Evolutionary conservation across 495 filamentous ascomycete genomes (phyloP).

Genomic region (Choiromyces venosus): DNA sequence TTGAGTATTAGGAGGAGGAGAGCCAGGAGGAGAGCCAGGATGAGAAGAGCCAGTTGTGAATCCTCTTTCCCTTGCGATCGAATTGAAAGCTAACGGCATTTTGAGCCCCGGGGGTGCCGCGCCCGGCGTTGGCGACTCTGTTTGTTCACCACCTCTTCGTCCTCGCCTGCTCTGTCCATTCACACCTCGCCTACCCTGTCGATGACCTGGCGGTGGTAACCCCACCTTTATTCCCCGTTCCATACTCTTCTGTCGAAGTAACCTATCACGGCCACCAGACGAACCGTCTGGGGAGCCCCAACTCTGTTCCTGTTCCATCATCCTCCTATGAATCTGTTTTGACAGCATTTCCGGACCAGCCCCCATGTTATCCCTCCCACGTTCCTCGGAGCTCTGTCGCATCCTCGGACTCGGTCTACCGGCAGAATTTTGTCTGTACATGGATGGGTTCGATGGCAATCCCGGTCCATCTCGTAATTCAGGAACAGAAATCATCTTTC

Average conservation of each 20-base stretch:
- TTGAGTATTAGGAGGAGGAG: constrained; percentile 26
- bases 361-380: constrained; percentile 26
- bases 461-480: constrained; percentile 27
- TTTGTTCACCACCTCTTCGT: constrained; percentile 23
- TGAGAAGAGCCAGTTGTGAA: constrained; percentile 38
- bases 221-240: constrained; percentile 38
- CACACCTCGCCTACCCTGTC: constrained; percentile 23
- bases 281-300: constrained; percentile 21
- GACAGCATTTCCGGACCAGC: constrained; percentile 20
- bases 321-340: constrained; percentile 31
- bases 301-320: constrained; percentile 32
- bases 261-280: constrained; percentile 23
- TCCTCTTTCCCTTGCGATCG: constrained; percentile 38
- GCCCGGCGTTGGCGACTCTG: constrained; percentile 24
- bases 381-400: constrained; percentile 17
- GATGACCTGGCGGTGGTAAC: constrained; percentile 28
- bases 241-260: constrained; percentile 40
- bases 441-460: constrained; percentile 19
- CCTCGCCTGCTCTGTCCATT: constrained; percentile 19
- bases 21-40: constrained; percentile 30
- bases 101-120: constrained; percentile 34
- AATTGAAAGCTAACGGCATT: constrained; percentile 41
- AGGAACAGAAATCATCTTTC: constrained; percentile 38
- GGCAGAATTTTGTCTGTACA: constrained; percentile 33
- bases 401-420: constrained; percentile 23